Conservation (phyloP, 805 yeast genomes). For the Candida multigemmis region DNA sequence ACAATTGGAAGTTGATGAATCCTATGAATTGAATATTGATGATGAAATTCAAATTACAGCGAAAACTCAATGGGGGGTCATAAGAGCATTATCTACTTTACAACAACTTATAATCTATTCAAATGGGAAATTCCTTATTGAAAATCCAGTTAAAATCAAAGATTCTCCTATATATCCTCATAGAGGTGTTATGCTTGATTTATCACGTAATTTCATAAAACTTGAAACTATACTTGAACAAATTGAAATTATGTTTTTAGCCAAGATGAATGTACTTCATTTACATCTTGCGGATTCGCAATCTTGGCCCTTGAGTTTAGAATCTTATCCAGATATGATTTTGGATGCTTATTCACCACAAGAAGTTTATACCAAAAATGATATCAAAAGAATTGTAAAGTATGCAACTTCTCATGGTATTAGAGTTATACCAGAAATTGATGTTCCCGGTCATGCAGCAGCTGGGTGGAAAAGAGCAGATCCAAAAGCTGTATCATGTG, state of each 20-base stretch:
- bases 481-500: constrained; percentile 17
- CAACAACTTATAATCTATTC: constrained; percentile 29
- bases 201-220: constrained; percentile 26
- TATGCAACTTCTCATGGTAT: constrained; percentile 29
- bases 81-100: constrained; percentile 30
- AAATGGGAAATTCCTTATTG: constrained; percentile 15
- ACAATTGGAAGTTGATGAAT: constrained; percentile 27
- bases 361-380: constrained; percentile 18
- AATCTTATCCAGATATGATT: constrained; percentile 25
- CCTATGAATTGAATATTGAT: constrained; percentile 15
- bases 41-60: constrained; percentile 15
- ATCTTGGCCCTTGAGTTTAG: constrained; percentile 29
- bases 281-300: constrained; percentile 33
- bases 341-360: constrained; percentile 25
- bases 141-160: constrained; percentile 18
- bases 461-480: constrained; percentile 29
- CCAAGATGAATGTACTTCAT: constrained; percentile 31
- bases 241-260: constrained; percentile 26
- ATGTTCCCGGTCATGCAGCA: constrained; percentile 32
- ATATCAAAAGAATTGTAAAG: constrained; percentile 15
- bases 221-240: constrained; percentile 18
- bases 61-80: constrained; percentile 31
- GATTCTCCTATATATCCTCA: constrained; percentile 28
- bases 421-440: constrained; percentile 32
- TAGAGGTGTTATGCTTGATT: constrained; percentile 31